Evolutionary conservation across 306 rosid species (phyloP), one percentile per base, ranked within the genome.

Genomic region (Fragaria vesca): DNA sequence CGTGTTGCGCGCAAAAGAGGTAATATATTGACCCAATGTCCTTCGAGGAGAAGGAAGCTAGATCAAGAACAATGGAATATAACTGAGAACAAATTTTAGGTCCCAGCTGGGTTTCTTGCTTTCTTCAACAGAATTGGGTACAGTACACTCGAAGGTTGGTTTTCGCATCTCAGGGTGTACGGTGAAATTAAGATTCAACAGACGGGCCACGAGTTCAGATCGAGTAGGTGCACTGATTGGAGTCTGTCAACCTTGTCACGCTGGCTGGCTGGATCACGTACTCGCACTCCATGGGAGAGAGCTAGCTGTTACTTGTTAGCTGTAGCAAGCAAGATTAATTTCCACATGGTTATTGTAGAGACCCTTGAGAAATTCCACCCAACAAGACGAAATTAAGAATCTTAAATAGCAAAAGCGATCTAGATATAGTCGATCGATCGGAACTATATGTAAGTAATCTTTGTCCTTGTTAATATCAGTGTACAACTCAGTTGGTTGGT

Each of bases 141-240:
- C 66, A 52, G 65, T 11, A 20, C 47, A 12, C 20, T 10, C 28
- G 28, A 55, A 55, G 28, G 62, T 20, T 54, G 61, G 61, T n/a
- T 54, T 54, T 54, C 61, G 24, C 4, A 42, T 34, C 20, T 72
- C 11, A 2, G 28, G 13, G 36, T 57, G 68, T 24, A 67, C 78
- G 66, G 75, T 46, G 46, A 62, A 42, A 24, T 24, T 24, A 24
- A 16, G 71, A 65, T 71, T 47, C 74, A 66, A 3, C 0, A 6
- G 79, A 38, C 2, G 52, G 52, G 76, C 74, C 75, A 78, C 85
- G 83, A 62, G 80, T 78, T 70, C 21, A 32, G 36, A 32, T 32
- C 34, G n/a, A 74, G 82, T 77, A 18, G 80, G 76, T 70, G 66
- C 43, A 73, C 42, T 24, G 21, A 54, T 84, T 81, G 67, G 78